Base-by-base conservation (phyloP, 305 asterid species). In the Fraxinus paxiana region DNA sequence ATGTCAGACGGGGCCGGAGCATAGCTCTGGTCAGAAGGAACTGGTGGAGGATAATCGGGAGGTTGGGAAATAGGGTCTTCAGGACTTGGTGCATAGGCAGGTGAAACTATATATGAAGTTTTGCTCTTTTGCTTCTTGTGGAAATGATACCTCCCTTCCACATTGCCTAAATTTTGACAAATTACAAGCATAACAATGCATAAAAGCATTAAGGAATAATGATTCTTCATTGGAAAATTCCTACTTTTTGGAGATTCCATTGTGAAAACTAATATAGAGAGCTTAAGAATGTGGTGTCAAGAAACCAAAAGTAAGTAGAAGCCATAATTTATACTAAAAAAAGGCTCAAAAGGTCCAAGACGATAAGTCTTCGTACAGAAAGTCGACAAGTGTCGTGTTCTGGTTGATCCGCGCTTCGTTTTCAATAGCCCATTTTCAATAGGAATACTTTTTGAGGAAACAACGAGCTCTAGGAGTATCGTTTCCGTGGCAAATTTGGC, bases 21-120 rank as follows among this genome's bases (percentile, higher is more conserved):
- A 6, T 67, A 26, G 24, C 80, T 84, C 63, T 90, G 93, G 81
- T 88, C 94, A 0, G 96, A 87, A 8, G 91, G 85, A 33, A 87
- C 73, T 0, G 67, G 33, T 31, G 89, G 87, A 0, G 93, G 87
- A 7, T 82, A 9, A 15, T 67, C 43, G 8, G 91, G 79, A 65
- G 76, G 0, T 0, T 65, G 63, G 17, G 87, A 33, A 76, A 6
- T 81, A 69, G 85, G 75, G 71, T 69, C 77, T 2, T 46, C 81
- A 2, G 84, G 86, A 65, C 73, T 15, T 41, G 91, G 92, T 76
- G 88, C 77, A 20, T 78, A 17, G 13, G 80, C 84, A 26, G 86
- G 87, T 75, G 88, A 69, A 71, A 34, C 79, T 20, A 48, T 24
- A 26, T 79, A 48, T 12, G 70, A 24, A 3, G 7, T 86, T 74